phyloP scores from a whole-genome alignment of 108 stramenopile genomes.

The Fistulifera pelliculosa region DNA sequence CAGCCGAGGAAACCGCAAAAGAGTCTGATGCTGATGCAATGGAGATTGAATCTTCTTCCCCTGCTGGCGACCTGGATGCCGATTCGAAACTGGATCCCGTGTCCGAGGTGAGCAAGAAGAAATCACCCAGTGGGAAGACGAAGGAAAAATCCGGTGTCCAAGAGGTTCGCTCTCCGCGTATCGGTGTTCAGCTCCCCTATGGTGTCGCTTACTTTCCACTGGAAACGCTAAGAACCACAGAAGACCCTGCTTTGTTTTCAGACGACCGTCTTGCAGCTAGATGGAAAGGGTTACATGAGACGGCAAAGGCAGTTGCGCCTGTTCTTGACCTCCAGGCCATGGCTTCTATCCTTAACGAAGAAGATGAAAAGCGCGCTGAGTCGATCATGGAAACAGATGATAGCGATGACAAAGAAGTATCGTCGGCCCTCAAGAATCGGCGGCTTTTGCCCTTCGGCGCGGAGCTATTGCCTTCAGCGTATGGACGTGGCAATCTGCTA shows the following conservation, averaged over 20 bases:
- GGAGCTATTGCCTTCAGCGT: slow-evolving; percentile 48
- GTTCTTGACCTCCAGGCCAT: slow-evolving; percentile 48
- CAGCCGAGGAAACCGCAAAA: neutral
- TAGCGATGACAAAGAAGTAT: slow-evolving; percentile 4
- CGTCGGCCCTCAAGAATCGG: neutral
- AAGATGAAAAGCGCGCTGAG: slow-evolving; percentile 1
- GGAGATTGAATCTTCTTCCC: slow-evolving; percentile 19
- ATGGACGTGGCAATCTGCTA: slow-evolving; percentile 36
- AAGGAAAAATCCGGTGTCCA: neutral
- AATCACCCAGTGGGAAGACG: too few species aligned
- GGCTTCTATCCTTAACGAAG: slow-evolving; percentile 11
- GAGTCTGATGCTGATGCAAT: slow-evolving; percentile 17
- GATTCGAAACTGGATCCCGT: neutral
- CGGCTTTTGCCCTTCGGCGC: slow-evolving; percentile 50
- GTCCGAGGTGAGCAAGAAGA: neutral
- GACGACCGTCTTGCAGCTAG: slow-evolving; percentile 46
- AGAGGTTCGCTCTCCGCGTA: slow-evolving; percentile 24
- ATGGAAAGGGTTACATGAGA: slow-evolving; percentile 56
- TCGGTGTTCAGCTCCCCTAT: slow-evolving; percentile 35
- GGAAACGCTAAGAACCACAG: slow-evolving; percentile 13
- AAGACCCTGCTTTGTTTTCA: slow-evolving; percentile 30
- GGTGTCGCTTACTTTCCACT: slow-evolving; percentile 42
- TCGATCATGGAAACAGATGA: slow-evolving; percentile 10
- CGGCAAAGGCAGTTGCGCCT: slow-evolving; percentile 29
- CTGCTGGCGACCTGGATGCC: slow-evolving; percentile 4